Evolutionary conservation across 73 alveolate genomes (phyloP).

Genomic region (Paramecium primaurelia): DNA sequence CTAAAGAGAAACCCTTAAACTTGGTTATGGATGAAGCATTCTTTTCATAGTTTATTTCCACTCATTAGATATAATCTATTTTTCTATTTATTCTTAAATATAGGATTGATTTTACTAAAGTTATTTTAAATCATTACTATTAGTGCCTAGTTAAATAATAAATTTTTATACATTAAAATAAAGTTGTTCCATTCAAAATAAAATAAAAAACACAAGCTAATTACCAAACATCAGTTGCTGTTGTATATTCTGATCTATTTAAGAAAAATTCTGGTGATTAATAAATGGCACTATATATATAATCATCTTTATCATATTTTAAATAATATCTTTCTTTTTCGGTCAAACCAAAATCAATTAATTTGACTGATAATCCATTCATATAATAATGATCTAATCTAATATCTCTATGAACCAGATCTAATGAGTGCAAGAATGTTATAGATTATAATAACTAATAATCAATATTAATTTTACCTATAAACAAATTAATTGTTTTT

Average conservation of each 20-base stretch:
- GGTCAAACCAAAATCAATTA: neutral
- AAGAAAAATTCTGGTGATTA: neutral
- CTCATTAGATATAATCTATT: neutral
- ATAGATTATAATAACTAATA: neutral
- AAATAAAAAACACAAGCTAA: neutral
- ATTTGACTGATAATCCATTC: neutral
- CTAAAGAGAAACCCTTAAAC: neutral
- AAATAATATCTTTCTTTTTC: neutral
- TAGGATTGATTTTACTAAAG: neutral
- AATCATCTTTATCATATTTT: neutral
- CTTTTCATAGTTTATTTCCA: neutral
- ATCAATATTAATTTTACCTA: neutral
- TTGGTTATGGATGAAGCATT: neutral
- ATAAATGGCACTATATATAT: neutral
- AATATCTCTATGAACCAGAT: neutral
- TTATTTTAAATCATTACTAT: neutral
- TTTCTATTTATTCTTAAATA: neutral
- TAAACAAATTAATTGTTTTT: neutral
- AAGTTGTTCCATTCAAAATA: neutral
- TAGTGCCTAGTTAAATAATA: neutral
- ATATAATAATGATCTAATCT: neutral
- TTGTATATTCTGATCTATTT: neutral
- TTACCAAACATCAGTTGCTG: neutral
- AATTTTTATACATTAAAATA: neutral
- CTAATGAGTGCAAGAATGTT: neutral